A percentile compares a stretch with the other conserved stretches of the same genome.
Conservation (phyloP, 1,284 basidiomycete species). For the Mycosarcoma maydis region DNA sequence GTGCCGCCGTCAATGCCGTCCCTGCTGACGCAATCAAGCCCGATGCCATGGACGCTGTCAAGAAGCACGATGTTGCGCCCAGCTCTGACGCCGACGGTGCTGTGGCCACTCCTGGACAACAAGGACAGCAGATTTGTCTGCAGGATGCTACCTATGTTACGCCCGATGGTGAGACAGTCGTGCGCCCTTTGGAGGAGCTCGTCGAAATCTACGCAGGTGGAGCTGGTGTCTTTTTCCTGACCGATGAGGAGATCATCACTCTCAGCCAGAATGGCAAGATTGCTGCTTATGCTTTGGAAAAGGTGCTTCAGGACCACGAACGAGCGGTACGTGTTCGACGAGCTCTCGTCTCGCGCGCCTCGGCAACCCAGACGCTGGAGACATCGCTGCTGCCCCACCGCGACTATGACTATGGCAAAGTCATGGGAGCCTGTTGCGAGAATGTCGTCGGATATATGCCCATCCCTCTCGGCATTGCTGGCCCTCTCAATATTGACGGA, state of each 20-base stretch:
- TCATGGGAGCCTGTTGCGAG: constrained; percentile 97
- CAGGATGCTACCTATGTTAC: constrained; percentile 39
- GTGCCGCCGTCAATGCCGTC: constrained; percentile 23
- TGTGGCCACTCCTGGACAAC: constrained; percentile 25
- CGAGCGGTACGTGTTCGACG: constrained; percentile 87
- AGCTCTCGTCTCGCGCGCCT: constrained; percentile 89
- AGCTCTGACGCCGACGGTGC: constrained; percentile 50
- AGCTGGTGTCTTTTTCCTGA: constrained; percentile 73
- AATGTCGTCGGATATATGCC: constrained; percentile 99
- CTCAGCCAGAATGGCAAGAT: constrained; percentile 93
- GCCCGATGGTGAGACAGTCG: constrained; percentile 49
- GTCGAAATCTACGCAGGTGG: constrained; percentile 87
- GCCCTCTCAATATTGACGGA: constrained; percentile 91
- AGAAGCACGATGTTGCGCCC: constrained; percentile 26
- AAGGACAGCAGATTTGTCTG: constrained; percentile 36
- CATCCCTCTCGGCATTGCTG: constrained; percentile 93
- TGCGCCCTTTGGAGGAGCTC: constrained; percentile 76
- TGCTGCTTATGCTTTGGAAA: constrained; percentile 91
- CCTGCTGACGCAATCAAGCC: constrained; percentile 38
- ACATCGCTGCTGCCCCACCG: constrained; percentile 81
- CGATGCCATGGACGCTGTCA: constrained; percentile 32
- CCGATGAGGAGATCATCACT: constrained; percentile 90
- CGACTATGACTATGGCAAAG: constrained; percentile 91
- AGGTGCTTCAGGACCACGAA: constrained; percentile 85
- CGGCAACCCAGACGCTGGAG: constrained; percentile 85